phyloP scores from a whole-genome alignment of 2,329 filamentous ascomycete species.

The Cercospora nicotianae region DNA sequence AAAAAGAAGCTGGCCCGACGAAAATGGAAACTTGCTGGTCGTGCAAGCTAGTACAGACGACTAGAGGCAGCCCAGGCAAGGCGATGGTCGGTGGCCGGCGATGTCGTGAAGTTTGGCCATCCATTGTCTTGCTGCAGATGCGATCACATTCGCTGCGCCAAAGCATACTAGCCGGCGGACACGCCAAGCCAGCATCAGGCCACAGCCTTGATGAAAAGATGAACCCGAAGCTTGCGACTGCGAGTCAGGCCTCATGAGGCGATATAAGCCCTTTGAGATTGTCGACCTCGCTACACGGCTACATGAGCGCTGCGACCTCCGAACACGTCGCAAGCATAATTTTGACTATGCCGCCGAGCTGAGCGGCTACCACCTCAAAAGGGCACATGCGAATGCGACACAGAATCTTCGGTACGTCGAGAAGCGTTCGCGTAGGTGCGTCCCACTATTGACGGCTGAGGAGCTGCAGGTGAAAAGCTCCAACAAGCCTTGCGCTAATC shows the following conservation, averaged over 20 bases:
- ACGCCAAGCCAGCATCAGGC: not conserved
- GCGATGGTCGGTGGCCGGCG: not conserved
- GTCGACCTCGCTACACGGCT: not conserved
- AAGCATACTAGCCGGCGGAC: not conserved
- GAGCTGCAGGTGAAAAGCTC: conserved; percentile 1
- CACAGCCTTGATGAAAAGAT: not conserved
- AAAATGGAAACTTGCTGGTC: not conserved
- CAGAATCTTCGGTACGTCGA: not conserved
- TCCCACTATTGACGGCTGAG: not conserved
- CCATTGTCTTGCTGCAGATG: no score
- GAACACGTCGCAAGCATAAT: not conserved
- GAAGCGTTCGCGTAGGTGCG: not conserved
- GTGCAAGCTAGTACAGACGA: not conserved
- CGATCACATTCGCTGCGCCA: not conserved
- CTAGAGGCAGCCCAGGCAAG: not conserved
- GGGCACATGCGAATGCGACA: not conserved
- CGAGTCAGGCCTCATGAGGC: not conserved
- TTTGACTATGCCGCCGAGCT: not conserved
- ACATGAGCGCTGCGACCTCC: not conserved
- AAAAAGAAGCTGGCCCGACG: not conserved
- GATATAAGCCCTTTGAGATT: not conserved
- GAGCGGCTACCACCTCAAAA: not conserved
- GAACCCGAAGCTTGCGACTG: not conserved
- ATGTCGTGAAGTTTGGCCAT: not conserved
- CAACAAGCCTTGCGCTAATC: conserved; percentile 9